Conservation (phyloP, 1,284 basidiomycete species). For the Naganishia albida region DNA sequence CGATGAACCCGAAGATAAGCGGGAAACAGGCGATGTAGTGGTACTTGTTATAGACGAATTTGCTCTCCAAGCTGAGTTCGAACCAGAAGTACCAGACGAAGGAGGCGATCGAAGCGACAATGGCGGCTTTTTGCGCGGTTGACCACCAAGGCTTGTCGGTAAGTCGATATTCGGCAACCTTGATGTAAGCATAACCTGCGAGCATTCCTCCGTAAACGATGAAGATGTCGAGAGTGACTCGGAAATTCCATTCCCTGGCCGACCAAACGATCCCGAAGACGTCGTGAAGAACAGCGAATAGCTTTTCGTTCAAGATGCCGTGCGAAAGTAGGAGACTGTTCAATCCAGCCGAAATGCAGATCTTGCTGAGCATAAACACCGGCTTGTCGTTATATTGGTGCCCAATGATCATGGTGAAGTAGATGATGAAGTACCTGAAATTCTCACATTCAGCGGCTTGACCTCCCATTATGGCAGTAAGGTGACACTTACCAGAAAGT, state of each 20-base stretch:
- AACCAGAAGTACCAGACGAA: conserved; percentile 79
- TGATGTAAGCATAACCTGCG: conserved; percentile 70
- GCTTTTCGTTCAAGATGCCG: conserved; percentile 62
- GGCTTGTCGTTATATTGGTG: conserved; percentile 71
- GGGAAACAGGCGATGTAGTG: conserved; percentile 81
- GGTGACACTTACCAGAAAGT: conserved; percentile 49
- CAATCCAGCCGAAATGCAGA: conserved; percentile 64
- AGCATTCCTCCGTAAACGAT: conserved; percentile 86
- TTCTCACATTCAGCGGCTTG: conserved; percentile 44
- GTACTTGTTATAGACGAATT: conserved; percentile 80
- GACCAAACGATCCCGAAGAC: conserved; percentile 78
- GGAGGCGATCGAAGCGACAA: conserved; percentile 59
- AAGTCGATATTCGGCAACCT: conserved; percentile 70
- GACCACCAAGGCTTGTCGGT: conserved; percentile 70
- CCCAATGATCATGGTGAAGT: conserved; percentile 71
- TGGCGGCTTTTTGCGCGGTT: conserved; percentile 57
- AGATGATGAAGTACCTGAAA: conserved; percentile 80
- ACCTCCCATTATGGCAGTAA: not conserved
- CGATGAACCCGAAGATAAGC: conserved; percentile 72
- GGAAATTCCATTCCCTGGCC: conserved; percentile 79
- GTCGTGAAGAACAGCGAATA: conserved; percentile 66
- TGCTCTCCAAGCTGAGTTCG: conserved; percentile 71
- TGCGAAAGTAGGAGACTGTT: conserved; percentile 69
- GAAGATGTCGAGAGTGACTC: conserved; percentile 80
- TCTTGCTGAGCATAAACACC: conserved; percentile 68